Percentiles rank a stretch among this genome's conserved stretches.
phyloP scores from a whole-genome alignment of 805 yeast genomes.

The Metschnikowia lunata region DNA sequence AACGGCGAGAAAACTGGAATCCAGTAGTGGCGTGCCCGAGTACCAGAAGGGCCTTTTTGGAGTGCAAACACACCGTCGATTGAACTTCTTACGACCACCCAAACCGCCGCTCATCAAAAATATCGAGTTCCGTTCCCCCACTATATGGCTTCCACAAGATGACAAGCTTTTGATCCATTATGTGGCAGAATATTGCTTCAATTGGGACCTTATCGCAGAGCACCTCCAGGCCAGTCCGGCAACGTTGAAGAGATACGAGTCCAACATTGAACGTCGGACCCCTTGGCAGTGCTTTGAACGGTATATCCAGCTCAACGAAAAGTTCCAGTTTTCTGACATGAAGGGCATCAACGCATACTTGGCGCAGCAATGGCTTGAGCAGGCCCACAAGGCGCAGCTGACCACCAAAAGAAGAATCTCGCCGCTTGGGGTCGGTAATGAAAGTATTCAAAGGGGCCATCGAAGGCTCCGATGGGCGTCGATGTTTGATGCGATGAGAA shows the following conservation, averaged over 20 bases:
- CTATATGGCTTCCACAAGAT: slow-evolving; percentile 95
- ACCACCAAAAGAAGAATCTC: slow-evolving; percentile 84
- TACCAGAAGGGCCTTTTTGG: slow-evolving; percentile 60
- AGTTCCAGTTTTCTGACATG: slow-evolving; percentile 81
- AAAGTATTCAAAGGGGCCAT: slow-evolving; percentile 91
- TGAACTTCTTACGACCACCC: slow-evolving; percentile 76
- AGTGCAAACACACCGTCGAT: slow-evolving; percentile 46
- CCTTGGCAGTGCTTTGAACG: slow-evolving; percentile 99
- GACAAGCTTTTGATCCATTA: slow-evolving; percentile 75
- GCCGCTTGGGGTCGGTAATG: slow-evolving; percentile 90
- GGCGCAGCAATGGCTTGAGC: slow-evolving; percentile 90
- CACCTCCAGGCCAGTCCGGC: slow-evolving; percentile 66
- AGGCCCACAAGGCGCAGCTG: slow-evolving; percentile 83
- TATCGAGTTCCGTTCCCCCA: slow-evolving; percentile 79
- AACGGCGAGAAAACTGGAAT: background rate
- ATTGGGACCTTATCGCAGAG: slow-evolving; percentile 89
- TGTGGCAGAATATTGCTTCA: slow-evolving; percentile 82
- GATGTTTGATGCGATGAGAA: slow-evolving; percentile 92
- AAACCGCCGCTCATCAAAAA: slow-evolving; percentile 82
- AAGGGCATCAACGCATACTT: slow-evolving; percentile 77
- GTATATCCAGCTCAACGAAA: slow-evolving; percentile 86
- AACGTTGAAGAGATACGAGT: slow-evolving; percentile 55
- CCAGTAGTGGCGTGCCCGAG: slow-evolving; percentile 25
- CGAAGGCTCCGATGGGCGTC: slow-evolving; percentile 91
- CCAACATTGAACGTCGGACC: slow-evolving; percentile 91